Evolutionary conservation across 1,284 basidiomycete genomes (phyloP).

Genomic region (Heliocybe sulcata): DNA sequence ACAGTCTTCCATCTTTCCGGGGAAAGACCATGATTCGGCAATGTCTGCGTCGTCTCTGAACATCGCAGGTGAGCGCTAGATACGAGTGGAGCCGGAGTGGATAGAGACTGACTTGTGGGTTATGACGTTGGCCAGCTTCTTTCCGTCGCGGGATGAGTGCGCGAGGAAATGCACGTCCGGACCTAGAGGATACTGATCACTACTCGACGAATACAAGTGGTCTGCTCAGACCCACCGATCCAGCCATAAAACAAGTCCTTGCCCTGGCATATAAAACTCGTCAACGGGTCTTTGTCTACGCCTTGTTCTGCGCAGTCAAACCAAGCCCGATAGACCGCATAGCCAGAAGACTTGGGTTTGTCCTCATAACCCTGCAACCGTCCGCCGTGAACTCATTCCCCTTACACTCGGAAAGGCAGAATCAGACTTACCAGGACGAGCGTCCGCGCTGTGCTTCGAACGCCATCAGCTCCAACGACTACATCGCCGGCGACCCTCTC

Average conservation of each 20-base stretch:
- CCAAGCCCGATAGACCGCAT: slow-evolving; percentile 22
- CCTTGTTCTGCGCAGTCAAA: slow-evolving; percentile 18
- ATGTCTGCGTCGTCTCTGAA: slow-evolving; percentile 18
- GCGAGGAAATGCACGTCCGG: slow-evolving; percentile 20
- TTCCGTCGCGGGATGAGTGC: slow-evolving; percentile 13
- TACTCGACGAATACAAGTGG: no score
- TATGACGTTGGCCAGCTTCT: slow-evolving; percentile 17
- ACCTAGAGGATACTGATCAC: slow-evolving; percentile 8
- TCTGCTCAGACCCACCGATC: slow-evolving; percentile 11
- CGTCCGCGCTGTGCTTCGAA: slow-evolving; percentile 18
- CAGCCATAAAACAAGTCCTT: slow-evolving; percentile 18
- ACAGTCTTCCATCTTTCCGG: slow-evolving; percentile 17
- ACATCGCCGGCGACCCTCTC: slow-evolving; percentile 18
- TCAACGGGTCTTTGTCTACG: slow-evolving; percentile 17
- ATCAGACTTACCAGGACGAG: slow-evolving; percentile 17
- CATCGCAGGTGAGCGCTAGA: neutral
- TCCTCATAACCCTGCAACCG: slow-evolving; percentile 18
- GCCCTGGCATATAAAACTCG: slow-evolving; percentile 14
- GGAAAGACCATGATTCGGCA: slow-evolving; percentile 10
- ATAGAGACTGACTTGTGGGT: slow-evolving; percentile 14
- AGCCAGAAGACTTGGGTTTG: slow-evolving; percentile 21
- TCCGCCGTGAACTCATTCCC: neutral
- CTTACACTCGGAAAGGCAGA: neutral
- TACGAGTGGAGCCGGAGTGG: neutral
- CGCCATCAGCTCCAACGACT: slow-evolving; percentile 22